These are phyloP conservation scores for Tetradesmus obliquus DNA, from an alignment of 139 green algal genomes.

Conservation along the genomic window DNA sequence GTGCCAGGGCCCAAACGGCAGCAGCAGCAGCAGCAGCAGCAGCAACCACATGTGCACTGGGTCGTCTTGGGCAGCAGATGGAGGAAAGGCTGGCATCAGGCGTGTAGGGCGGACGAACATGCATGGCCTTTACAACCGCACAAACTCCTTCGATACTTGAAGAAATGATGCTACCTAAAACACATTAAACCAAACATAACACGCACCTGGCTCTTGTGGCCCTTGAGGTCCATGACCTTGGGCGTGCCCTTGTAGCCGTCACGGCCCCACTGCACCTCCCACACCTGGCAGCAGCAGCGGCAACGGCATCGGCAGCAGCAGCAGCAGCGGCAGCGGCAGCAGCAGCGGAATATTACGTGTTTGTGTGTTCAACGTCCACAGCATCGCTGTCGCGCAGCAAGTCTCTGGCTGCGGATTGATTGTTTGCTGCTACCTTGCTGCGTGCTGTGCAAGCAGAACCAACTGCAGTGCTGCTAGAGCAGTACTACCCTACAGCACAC, in stretches of 20 bases:
- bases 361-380: too few species aligned
- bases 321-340: neutral
- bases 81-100: neutral
- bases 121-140: too few species aligned
- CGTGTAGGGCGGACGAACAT: neutral
- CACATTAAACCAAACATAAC: too few species aligned
- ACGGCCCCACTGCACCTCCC: slow-evolving; percentile 44
- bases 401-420: too few species aligned
- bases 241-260: slow-evolving; percentile 37
- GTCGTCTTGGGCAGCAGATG: neutral
- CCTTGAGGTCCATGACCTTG: slow-evolving; percentile 54
- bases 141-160: too few species aligned
- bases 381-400: too few species aligned
- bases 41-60: neutral
- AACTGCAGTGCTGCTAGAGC: too few species aligned
- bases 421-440: too few species aligned
- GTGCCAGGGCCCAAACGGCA: slow-evolving; percentile 29
- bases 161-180: too few species aligned
- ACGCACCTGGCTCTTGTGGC: slow-evolving; percentile 42
- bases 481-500: too few species aligned
- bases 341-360: neutral
- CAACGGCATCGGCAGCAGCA: neutral
- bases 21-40: slow-evolving; percentile 4
- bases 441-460: too few species aligned
- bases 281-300: slow-evolving; percentile 35